Evolutionary conservation across 441 rosid genomes (phyloP).

Genomic region (Adansonia rubrostipa): DNA sequence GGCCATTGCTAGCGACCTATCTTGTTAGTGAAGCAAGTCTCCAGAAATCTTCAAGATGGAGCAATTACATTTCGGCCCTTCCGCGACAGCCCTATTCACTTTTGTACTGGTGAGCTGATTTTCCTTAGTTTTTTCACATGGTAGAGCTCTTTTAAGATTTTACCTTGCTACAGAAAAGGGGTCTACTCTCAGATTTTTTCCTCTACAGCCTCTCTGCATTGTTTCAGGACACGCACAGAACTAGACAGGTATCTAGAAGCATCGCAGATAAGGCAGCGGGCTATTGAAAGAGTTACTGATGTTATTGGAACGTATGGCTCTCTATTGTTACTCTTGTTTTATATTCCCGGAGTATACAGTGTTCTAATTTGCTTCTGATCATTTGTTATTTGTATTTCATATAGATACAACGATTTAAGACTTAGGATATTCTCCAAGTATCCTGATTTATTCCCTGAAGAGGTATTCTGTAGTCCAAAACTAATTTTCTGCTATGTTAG

Average conservation of each 20-base stretch:
- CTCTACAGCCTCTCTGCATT: constrained; percentile 53
- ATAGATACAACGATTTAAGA: constrained; percentile 81
- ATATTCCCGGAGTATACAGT: constrained; percentile 11
- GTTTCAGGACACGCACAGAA: constrained; percentile 88
- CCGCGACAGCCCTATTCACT: constrained; percentile 94
- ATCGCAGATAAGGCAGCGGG: constrained; percentile 88
- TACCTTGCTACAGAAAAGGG: constrained; percentile 39
- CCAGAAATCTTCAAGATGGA: constrained; percentile 79
- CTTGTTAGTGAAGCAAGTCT: constrained; percentile 93
- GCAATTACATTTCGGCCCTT: constrained; percentile 84
- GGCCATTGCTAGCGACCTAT: constrained; percentile 91
- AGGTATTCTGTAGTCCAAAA: constrained; percentile 43
- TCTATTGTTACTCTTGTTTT: constrained; percentile 14
- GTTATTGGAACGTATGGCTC: constrained; percentile 84
- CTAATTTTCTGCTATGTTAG: constrained; percentile 13
- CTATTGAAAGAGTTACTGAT: constrained; percentile 85
- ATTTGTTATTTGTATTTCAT: constrained; percentile 9
- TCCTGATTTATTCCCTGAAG: constrained; percentile 85
- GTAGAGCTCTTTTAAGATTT: constrained; percentile 29
- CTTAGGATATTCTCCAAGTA: constrained; percentile 85
- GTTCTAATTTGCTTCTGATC: constrained; percentile 15
- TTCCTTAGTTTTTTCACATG: constrained; percentile 20
- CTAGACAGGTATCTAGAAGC: constrained; percentile 97
- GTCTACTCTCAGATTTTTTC: constrained; percentile 60
- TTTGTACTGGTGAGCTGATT: constrained; percentile 66